These are phyloP conservation scores for Fusarium penzigii DNA, from an alignment of 2,329 filamentous ascomycete species.

Conservation along the genomic window DNA sequence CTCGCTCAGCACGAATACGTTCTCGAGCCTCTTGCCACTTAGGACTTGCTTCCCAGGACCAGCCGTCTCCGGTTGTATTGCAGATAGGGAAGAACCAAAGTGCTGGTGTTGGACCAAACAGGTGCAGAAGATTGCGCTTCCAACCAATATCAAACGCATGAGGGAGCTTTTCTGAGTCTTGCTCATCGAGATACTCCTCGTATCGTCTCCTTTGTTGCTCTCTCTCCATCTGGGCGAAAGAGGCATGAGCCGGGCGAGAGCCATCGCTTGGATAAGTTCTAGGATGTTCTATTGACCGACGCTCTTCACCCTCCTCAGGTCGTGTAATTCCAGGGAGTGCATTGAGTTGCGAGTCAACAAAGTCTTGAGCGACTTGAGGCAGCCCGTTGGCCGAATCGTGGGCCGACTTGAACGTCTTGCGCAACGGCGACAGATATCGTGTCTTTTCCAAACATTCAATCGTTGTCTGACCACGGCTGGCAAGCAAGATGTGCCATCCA, in stretches of 20 bases:
- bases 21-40: slow-evolving; percentile 76
- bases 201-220: slow-evolving; percentile 56
- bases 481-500: slow-evolving; percentile 85
- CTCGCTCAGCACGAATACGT: slow-evolving; percentile 56
- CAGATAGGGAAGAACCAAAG: slow-evolving; percentile 81
- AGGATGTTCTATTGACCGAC: slow-evolving; percentile 31
- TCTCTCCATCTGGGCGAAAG: slow-evolving; percentile 58
- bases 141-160: slow-evolving; percentile 92
- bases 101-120: slow-evolving; percentile 73
- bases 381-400: slow-evolving; percentile 53
- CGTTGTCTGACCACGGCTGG: slow-evolving; percentile 79
- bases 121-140: slow-evolving; percentile 74
- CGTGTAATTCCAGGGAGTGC: slow-evolving; percentile 77
- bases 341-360: slow-evolving; percentile 81
- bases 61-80: slow-evolving; percentile 89
- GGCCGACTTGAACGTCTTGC: slow-evolving; percentile 66
- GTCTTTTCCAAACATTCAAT: slow-evolving; percentile 97
- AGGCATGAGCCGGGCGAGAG: slow-evolving; percentile 45
- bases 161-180: slow-evolving; percentile 83
- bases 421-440: slow-evolving; percentile 81
- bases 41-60: slow-evolving; percentile 85
- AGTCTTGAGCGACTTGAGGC: slow-evolving; percentile 64
- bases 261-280: slow-evolving; percentile 33
- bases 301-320: slow-evolving; percentile 76
- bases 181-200: slow-evolving; percentile 81